Base-by-base conservation (phyloP, 148 eudicot species). In the Nepenthes mirabilis region DNA sequence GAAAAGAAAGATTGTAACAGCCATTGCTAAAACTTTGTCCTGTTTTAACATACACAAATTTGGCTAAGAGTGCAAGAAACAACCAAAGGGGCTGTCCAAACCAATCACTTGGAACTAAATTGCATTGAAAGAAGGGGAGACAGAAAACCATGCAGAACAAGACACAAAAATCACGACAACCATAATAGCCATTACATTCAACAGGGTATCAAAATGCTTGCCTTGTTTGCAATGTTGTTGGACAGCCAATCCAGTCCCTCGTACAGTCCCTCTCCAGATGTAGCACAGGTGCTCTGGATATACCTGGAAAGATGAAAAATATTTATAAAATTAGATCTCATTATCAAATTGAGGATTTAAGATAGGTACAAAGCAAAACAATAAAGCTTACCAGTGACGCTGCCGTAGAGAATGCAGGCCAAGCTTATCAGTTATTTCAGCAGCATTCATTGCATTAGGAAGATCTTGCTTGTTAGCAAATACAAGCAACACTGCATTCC, bases 391-490 rank as follows among this genome's bases (percentile, higher is more conserved):
- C 89, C 89, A 83, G 72, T 83, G 89, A 64, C 89, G 83, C 79
- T 83, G 89, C 45, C 89, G 77, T 65, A 83, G 85, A 66, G 89
- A 83, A 75, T 83, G 83, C 60, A 83, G 80, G 67, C 89, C 89
- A 32, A 83, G 89, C 77, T 78, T 83, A 52, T 83, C 89, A 56
- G 85, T 83, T 57, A 83, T 80, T 67, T 83, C 88, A 71, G 88
- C 88, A 70, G 88, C 88, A 61, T 83, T 83, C 88, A 83, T 83
- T 48, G 88, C 88, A 75, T 83, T 80, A 0, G 88, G 88, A 75
- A 83, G 85, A 80, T 83, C 89, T 62, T 83, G 89, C 68, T 83
- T 83, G 89, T 83, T 83, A 59, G 89, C 89, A 51, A 83, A 83
- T 33, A 83, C 89, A 43, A 83, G 89, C 70, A 83, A 67, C 56